Evolutionary conservation across 1,284 basidiomycete genomes (phyloP).

Genomic region (Mycocalia duriaeana): DNA sequence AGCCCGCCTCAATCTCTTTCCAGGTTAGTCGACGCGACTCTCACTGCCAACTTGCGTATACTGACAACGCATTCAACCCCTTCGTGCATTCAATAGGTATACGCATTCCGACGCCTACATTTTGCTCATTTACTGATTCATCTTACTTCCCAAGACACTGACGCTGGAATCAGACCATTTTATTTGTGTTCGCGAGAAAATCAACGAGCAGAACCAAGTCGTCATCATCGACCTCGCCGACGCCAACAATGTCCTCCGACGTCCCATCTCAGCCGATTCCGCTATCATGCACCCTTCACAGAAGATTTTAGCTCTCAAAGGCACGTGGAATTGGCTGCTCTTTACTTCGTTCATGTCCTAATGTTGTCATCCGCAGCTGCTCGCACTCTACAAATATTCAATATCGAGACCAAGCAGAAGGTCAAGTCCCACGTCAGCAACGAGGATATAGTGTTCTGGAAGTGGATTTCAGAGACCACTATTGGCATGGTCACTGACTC

Average conservation of each 20-base stretch:
- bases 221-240: constrained; percentile 96
- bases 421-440: constrained; percentile 94
- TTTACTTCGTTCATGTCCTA: constrained; percentile 9
- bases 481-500: constrained; percentile 96
- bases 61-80: constrained; percentile 13
- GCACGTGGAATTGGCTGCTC: constrained; percentile 36
- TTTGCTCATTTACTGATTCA: background rate
- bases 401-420: constrained; percentile 96
- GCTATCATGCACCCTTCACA: constrained; percentile 98
- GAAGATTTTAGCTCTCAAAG: constrained; percentile 96
- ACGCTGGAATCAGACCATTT: constrained; percentile 97
- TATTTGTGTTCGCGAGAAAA: constrained; percentile 89
- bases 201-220: constrained; percentile 90
- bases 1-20: constrained; percentile 96
- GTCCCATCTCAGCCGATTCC: constrained; percentile 95
- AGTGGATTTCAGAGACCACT: constrained; percentile 90
- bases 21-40: constrained; percentile 60
- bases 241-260: constrained; percentile 92
- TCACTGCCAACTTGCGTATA: constrained; percentile 24
- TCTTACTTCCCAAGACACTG: constrained; percentile 51
- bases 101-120: constrained; percentile 9
- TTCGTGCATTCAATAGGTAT: constrained; percentile 21
- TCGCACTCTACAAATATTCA: constrained; percentile 96
- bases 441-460: constrained; percentile 98
- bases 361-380: constrained; percentile 53